phyloP scores from a whole-genome alignment of 331 rosid genomes.

The Quercus phellos region DNA sequence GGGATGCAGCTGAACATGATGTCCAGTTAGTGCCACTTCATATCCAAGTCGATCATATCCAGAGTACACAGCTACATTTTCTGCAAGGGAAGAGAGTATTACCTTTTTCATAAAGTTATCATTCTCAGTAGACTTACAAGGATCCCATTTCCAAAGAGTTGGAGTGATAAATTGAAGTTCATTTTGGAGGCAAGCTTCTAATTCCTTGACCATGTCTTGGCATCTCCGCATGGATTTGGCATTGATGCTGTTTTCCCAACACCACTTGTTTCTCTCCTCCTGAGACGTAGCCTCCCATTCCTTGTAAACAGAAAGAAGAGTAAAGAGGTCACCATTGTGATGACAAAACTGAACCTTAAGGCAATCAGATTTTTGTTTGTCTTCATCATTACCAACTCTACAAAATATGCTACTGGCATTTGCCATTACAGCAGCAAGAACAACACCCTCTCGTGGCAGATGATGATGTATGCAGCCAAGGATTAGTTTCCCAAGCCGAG shows the following conservation, averaged over 20 bases:
- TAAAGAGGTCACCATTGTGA: constrained; percentile 81
- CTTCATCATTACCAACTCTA: constrained; percentile 75
- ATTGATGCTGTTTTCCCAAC: constrained; percentile 94
- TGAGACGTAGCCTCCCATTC: constrained; percentile 63
- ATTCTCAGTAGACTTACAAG: constrained; percentile 34
- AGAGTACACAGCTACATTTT: constrained; percentile 89
- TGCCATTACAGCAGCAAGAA: constrained; percentile 89
- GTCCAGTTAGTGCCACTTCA: constrained; percentile 78
- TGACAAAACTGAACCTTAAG: constrained; percentile 89
- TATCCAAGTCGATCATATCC: constrained; percentile 79
- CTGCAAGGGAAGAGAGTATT: constrained; percentile 77
- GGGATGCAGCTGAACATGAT: constrained; percentile 80
- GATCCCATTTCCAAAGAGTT: constrained; percentile 74
- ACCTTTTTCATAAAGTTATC: constrained; percentile 57
- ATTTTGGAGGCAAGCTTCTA: constrained; percentile 64
- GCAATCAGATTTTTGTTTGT: constrained; percentile 76
- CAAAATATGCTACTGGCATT: constrained; percentile 85
- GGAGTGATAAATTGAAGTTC: constrained; percentile 59
- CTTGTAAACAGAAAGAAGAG: constrained; percentile 86
- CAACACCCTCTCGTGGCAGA: constrained; percentile 74
- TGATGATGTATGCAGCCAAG: constrained; percentile 48
- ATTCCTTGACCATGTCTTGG: constrained; percentile 65
- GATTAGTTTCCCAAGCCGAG: constrained; percentile 89
- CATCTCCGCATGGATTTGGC: constrained; percentile 93
- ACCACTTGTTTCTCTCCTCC: constrained; percentile 64